These are phyloP conservation scores for Diophrys appendiculata DNA, from an alignment of 73 alveolate genomes.

Conservation along the genomic window DNA sequence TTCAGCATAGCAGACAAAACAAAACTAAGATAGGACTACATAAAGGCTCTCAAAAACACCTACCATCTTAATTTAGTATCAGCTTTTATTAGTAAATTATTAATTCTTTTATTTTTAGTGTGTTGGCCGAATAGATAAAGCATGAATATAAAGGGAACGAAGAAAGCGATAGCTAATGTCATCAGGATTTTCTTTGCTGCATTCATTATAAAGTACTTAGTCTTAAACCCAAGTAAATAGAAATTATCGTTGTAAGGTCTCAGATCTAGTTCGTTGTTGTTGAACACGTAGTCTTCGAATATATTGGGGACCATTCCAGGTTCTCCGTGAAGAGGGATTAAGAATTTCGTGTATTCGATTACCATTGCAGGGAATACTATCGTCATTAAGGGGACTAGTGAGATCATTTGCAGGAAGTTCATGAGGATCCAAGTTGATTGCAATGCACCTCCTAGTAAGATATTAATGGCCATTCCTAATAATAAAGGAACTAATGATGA, in stretches of 20 bases:
- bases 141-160: slow-evolving; percentile 2
- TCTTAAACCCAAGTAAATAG: slow-evolving; percentile 5
- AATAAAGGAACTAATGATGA: not conserved
- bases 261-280: not conserved
- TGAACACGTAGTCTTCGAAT: not conserved
- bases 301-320: slow-evolving; percentile 10
- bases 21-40: slow-evolving; percentile 10
- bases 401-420: slow-evolving; percentile 11
- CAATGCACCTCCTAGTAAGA: slow-evolving; percentile 17
- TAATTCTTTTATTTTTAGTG: no score
- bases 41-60: slow-evolving; percentile 2
- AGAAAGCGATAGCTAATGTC: not conserved
- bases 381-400: slow-evolving; percentile 13
- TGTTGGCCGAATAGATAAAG: no score
- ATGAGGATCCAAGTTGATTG: slow-evolving; percentile 19
- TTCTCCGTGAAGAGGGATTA: slow-evolving; percentile 22
- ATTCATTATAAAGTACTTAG: not conserved
- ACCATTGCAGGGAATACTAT: slow-evolving; percentile 1
- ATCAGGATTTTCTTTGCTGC: slow-evolving; percentile 16
- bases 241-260: slow-evolving; percentile 6
- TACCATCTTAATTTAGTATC: slow-evolving; percentile 13
- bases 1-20: not conserved
- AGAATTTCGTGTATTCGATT: not conserved
- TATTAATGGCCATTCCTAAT: no score
- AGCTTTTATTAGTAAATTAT: not conserved